Base-by-base conservation (phyloP, 2,329 filamentous ascomycete genomes). In the Aspergillus hiratsukae region DNA sequence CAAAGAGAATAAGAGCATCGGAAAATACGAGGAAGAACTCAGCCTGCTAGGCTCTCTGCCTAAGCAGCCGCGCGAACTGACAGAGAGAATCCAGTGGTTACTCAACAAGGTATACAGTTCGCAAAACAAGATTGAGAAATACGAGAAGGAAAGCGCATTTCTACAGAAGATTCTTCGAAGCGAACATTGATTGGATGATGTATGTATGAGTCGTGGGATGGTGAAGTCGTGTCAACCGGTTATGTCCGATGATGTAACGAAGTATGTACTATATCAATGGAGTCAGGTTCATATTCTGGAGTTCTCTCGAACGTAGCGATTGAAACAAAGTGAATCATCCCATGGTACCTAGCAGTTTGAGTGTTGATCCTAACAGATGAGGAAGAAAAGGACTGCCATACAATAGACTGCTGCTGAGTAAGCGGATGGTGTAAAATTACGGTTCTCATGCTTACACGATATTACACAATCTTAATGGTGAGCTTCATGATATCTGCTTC, bases 21-120 rank as follows among this genome's bases (percentile, higher is more conserved):
- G 87, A 43, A 90, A 90, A 73, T 87, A 84, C 48, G 93, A 97
- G 77, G 79, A 80, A 27, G 92, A 97, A 74, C 77, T 97, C 56
- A 80, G 77, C 56, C 68, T 89, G 54, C 74, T 97, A n/a, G 90
- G 83, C 0, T 80, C 80, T 21, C 70, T 96, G 64, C 88, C 87
- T 6, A 87, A 81, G 51, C 85, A 89, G 71, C 89, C 91, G 0
- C 75, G 77, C 21, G 87, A 94, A 78, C 78, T 89, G 28, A 78
- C 76, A 0, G 81, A 83, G 0, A 78, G 93, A 35, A 80, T 91
- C 2, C 77, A 82, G 55, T 97, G 90, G 76, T 75, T 97, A 61
- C 72, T 96, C 49, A 73, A 70, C 0, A 96, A 96, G 77, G 74
- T 96, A 58, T 80, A 85, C 63, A 77, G 71, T n/a, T 86, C 88